Conservation (phyloP, 2,329 filamentous ascomycete species). For the Epichloe uncinata region DNA sequence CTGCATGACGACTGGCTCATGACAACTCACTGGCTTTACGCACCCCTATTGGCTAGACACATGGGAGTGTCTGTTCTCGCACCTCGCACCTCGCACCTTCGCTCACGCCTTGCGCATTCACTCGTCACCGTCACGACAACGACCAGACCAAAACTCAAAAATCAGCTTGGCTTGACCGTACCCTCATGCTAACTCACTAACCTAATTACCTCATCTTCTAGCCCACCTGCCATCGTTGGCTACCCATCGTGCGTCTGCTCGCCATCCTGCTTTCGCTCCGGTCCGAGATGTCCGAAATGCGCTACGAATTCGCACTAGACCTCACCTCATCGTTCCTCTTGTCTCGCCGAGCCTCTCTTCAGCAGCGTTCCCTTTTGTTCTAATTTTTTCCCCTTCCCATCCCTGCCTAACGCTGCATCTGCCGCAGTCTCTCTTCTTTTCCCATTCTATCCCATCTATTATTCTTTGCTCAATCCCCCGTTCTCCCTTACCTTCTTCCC, state of each 20-base stretch:
- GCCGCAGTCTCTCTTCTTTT: not conserved
- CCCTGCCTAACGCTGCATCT: not conserved
- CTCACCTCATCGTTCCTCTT: not conserved
- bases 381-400: not conserved
- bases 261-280: not conserved
- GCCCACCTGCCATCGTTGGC: not conserved
- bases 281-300: slow-evolving; percentile 7
- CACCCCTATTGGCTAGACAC: too few species aligned
- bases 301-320: slow-evolving; percentile 3
- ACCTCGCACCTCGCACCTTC: not conserved
- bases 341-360: slow-evolving; percentile 7
- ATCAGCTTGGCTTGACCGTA: not conserved
- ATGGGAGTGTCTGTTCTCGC: too few species aligned
- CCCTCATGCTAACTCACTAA: not conserved
- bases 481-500: not conserved
- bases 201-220: not conserved
- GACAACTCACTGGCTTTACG: too few species aligned
- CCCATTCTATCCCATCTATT: not conserved
- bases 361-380: slow-evolving; percentile 6
- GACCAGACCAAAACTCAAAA: not conserved
- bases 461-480: not conserved
- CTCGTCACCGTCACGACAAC: not conserved
- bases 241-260: not conserved
- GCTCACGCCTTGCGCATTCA: not conserved
- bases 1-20: too few species aligned